These are phyloP conservation scores for Buxus sempervirens DNA, from an alignment of 164 flowering plant genomes.

Conservation along the genomic window DNA sequence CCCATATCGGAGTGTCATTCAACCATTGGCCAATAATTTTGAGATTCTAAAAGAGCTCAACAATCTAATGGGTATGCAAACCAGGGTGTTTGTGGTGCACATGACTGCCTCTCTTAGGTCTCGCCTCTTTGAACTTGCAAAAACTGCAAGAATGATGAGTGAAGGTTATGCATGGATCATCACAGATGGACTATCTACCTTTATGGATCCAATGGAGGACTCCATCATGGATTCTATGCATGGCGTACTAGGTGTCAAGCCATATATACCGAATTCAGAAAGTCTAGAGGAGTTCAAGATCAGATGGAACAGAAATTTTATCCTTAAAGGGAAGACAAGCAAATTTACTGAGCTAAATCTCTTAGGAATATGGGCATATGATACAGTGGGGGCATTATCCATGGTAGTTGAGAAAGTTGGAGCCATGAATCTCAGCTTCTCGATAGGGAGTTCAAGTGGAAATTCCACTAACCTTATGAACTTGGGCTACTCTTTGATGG, in stretches of 20 bases:
- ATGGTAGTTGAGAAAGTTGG: not conserved
- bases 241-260: constrained; percentile 49
- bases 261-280: constrained; percentile 22
- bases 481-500: constrained; percentile 6
- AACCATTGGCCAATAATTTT: constrained; percentile 27
- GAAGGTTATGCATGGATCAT: constrained; percentile 39
- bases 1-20: constrained; percentile 27
- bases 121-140: constrained; percentile 25
- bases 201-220: constrained; percentile 12
- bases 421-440: not conserved
- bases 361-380: constrained; percentile 28
- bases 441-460: not conserved
- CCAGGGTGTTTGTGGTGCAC: constrained; percentile 39
- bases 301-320: constrained; percentile 30
- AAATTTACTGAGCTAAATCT: constrained; percentile 1
- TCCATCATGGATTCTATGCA: constrained; percentile 30
- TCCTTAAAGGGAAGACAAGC: constrained; percentile 11
- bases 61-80: constrained; percentile 33
- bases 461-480: constrained; percentile 12
- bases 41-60: constrained; percentile 28
- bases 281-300: constrained; percentile 18
- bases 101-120: constrained; percentile 17
- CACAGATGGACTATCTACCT: constrained; percentile 18
- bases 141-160: constrained; percentile 34
- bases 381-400: constrained; percentile 11